Conservation (phyloP, 495 filamentous ascomycete species). For the Penicillium fimorum region DNA sequence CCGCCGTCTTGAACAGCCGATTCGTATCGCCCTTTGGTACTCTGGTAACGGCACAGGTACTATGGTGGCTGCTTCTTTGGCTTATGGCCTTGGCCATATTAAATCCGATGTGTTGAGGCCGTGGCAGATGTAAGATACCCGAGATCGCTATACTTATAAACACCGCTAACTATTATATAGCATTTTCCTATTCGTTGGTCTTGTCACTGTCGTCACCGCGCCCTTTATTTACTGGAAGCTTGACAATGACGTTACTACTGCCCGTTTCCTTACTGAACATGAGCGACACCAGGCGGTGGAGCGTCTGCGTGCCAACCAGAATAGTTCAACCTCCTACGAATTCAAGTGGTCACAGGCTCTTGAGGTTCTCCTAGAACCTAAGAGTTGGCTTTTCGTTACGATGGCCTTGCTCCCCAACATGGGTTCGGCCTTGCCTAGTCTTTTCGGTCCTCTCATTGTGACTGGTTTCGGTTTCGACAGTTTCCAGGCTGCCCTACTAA, state of each 20-base stretch:
- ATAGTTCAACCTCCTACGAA: not conserved
- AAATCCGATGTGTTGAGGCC: not conserved
- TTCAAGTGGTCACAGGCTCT: not conserved
- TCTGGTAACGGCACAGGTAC: slow-evolving; percentile 7
- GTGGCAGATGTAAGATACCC: not conserved
- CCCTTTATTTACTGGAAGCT: not conserved
- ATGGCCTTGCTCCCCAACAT: not conserved
- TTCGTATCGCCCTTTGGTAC: slow-evolving; percentile 17
- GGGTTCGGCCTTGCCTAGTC: not conserved
- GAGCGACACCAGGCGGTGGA: not conserved
- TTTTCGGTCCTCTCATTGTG: not conserved
- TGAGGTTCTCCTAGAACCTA: not conserved
- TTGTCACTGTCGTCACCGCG: not conserved
- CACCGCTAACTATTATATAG: not conserved
- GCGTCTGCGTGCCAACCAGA: not conserved
- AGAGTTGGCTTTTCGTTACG: not conserved
- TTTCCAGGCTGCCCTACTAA: not conserved
- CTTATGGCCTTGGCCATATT: not conserved
- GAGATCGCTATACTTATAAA: too few relatives aligned
- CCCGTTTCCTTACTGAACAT: not conserved
- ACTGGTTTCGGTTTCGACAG: not conserved
- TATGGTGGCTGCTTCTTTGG: not conserved
- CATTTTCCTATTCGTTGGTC: not conserved
- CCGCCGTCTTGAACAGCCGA: slow-evolving; percentile 13
- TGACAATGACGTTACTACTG: not conserved